These are phyloP conservation scores for Soucietia sequanensis DNA, from an alignment of 805 yeast species.

Conservation along the genomic window DNA sequence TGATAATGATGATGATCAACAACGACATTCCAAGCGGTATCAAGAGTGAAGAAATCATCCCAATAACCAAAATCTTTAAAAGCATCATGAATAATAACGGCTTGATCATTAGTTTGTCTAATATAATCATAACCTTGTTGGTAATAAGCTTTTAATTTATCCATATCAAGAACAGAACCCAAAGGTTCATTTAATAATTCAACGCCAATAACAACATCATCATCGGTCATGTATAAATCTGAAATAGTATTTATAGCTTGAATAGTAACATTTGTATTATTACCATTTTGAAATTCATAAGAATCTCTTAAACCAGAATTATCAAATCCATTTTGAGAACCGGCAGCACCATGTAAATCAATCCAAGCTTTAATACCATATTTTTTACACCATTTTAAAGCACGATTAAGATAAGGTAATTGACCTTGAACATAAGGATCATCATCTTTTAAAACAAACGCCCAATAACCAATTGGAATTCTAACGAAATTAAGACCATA, in stretches of 20 bases:
- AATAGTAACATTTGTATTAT: conserved; percentile 54
- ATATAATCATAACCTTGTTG: conserved; percentile 60
- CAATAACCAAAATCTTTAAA: conserved; percentile 62
- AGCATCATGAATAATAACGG: conserved; percentile 80
- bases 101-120: conserved; percentile 47
- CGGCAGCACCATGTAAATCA: conserved; percentile 95
- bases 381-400: conserved; percentile 70
- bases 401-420: conserved; percentile 65
- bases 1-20: conserved; percentile 92
- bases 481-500: conserved; percentile 82
- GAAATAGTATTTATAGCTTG: conserved; percentile 55
- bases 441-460: conserved; percentile 54
- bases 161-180: conserved; percentile 64
- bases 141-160: conserved; percentile 58
- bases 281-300: conserved; percentile 53
- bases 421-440: conserved; percentile 93
- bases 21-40: conserved; percentile 59
- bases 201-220: conserved; percentile 77
- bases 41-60: conserved; percentile 50
- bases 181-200: conserved; percentile 89
- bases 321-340: conserved; percentile 95
- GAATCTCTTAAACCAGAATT: conserved; percentile 82
- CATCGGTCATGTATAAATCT: conserved; percentile 64
- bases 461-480: conserved; percentile 96
- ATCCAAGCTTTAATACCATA: conserved; percentile 77